Conservation (phyloP, 305 asterid genomes). For the Solanum hybrid region DNA sequence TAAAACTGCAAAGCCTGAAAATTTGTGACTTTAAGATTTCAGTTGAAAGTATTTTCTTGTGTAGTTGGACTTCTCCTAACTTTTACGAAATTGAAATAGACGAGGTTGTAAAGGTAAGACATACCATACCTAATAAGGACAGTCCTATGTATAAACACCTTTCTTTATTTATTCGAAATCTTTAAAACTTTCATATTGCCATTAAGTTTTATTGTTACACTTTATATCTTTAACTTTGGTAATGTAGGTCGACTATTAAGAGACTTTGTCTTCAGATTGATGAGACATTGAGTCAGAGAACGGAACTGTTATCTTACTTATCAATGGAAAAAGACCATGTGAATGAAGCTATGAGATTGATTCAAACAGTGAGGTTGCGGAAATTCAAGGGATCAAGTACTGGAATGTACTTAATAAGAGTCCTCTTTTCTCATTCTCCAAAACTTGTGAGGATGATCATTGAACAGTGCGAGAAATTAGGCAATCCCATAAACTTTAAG, state of each 20-base stretch:
- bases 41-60: background rate
- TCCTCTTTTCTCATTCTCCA: background rate
- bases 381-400: background rate
- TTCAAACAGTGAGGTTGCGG: background rate
- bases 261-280: background rate
- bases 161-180: too few species aligned
- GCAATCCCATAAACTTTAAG: background rate
- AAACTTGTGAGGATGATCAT: background rate
- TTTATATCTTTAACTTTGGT: background rate
- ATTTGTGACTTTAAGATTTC: background rate
- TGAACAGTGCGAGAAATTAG: background rate
- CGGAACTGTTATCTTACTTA: background rate
- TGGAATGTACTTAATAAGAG: background rate
- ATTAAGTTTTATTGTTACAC: background rate
- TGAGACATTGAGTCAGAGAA: background rate
- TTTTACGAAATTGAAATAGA: background rate
- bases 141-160: too few species aligned
- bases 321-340: background rate
- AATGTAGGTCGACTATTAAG: background rate
- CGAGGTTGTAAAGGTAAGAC: background rate
- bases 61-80: background rate
- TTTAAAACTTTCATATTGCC: too few species aligned
- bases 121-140: too few species aligned
- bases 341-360: background rate
- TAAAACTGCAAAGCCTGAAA: background rate